A percentile compares a stretch with the other conserved stretches of the same genome.
Evolutionary conservation across 78 protist genomes (phyloP).

Genomic region (Dictyostelium brefeldianum): DNA sequence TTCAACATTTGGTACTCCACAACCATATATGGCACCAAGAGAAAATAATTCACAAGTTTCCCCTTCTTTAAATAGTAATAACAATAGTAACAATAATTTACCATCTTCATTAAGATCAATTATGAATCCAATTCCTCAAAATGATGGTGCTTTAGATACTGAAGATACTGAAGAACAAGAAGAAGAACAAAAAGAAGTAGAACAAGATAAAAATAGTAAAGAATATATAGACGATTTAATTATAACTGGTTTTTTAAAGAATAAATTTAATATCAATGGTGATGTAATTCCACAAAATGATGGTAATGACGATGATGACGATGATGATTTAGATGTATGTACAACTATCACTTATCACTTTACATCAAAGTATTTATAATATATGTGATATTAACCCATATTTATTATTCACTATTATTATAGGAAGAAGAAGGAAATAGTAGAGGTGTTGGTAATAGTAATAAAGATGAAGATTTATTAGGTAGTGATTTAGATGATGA

Average conservation of each 20-base stretch:
- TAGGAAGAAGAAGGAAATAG: slow-evolving; percentile 30
- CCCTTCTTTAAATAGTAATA: background rate
- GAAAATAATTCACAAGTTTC: background rate
- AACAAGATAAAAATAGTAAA: background rate
- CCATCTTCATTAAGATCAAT: slow-evolving; percentile 28
- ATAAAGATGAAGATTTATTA: slow-evolving; percentile 37
- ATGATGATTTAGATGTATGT: slow-evolving; percentile 49
- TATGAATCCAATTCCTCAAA: slow-evolving; percentile 72
- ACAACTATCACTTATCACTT: no score
- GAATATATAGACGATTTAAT: slow-evolving; percentile 35
- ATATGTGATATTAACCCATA: background rate
- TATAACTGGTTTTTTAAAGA: background rate
- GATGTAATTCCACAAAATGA: slow-evolving; percentile 28
- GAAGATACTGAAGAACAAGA: background rate
- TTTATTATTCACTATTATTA: no score
- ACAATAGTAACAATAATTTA: background rate
- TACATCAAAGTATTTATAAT: no score
- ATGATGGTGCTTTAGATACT: slow-evolving; percentile 45
- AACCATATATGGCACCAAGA: slow-evolving; percentile 30
- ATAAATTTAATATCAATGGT: slow-evolving; percentile 8
- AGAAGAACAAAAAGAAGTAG: no score
- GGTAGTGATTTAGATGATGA: slow-evolving; percentile 76
- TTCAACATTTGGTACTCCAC: slow-evolving; percentile 17
- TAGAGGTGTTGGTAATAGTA: background rate
- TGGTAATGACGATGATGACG: slow-evolving; percentile 59